phyloP scores from a whole-genome alignment of 1,139 yeast species.

The Debaryomyces udenii region DNA sequence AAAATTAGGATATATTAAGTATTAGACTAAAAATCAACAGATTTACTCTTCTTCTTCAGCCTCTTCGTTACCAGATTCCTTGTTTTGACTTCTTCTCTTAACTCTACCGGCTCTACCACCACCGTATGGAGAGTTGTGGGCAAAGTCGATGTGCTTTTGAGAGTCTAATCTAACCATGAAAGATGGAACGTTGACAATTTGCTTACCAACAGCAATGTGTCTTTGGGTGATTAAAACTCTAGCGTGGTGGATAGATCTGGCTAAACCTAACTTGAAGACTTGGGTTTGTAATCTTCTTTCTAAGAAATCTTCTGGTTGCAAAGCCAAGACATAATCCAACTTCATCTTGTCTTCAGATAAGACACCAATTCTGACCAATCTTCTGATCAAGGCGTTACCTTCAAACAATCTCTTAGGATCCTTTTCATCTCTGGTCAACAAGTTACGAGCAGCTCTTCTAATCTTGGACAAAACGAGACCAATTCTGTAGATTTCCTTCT shows the following conservation, averaged over 20 bases:
- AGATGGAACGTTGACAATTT: slow-evolving; percentile 97
- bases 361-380: slow-evolving; percentile 98
- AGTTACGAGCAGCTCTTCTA: slow-evolving; percentile 99
- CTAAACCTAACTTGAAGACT: slow-evolving; percentile 99
- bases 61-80: slow-evolving; percentile 59
- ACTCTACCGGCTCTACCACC: slow-evolving; percentile 99
- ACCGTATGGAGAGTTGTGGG: slow-evolving; percentile 99
- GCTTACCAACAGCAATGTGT: slow-evolving; percentile 99
- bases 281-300: slow-evolving; percentile 99
- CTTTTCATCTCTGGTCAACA: slow-evolving; percentile 99
- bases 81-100: slow-evolving; percentile 93
- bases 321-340: slow-evolving; percentile 99
- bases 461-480: slow-evolving; percentile 98
- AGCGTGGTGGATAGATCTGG: slow-evolving; percentile 99
- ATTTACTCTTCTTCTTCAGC: slow-evolving; percentile 66
- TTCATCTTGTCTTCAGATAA: slow-evolving; percentile 99
- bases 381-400: slow-evolving; percentile 99
- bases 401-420: slow-evolving; percentile 99
- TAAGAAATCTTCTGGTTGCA: slow-evolving; percentile 97
- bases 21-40: slow-evolving; percentile 17
- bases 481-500: slow-evolving; percentile 99
- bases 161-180: slow-evolving; percentile 99
- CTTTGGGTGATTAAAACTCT: slow-evolving; percentile 98
- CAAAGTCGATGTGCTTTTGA: slow-evolving; percentile 99
- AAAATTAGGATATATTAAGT: slow-evolving; percentile 9